Percentiles rank a stretch among this genome's conserved stretches.
Evolutionary conservation across 768 basidiomycete species (phyloP).

Genomic region (Lactarius tabidus): DNA sequence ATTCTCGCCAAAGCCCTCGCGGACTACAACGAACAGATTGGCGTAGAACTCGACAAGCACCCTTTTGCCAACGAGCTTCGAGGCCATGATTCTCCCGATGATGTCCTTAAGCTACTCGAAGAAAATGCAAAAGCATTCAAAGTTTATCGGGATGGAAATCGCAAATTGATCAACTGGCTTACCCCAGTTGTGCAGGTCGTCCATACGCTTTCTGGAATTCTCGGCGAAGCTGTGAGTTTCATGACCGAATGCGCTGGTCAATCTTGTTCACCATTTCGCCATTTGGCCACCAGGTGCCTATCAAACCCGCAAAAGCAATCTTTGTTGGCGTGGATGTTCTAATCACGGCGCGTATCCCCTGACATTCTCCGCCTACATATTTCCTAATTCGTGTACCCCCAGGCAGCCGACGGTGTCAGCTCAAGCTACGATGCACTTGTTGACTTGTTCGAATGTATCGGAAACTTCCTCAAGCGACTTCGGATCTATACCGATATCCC

Average conservation of each 20-base stretch:
- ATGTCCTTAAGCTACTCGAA: neutral
- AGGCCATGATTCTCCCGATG: neutral
- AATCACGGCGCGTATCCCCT: neutral
- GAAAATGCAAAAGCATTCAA: neutral
- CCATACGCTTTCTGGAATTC: too few relatives aligned
- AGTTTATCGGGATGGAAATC: neutral
- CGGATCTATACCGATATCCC: neutral
- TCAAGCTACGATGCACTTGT: neutral
- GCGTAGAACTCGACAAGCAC: neutral
- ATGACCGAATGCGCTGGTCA: neutral
- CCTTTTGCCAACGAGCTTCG: neutral
- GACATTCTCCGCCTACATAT: too few relatives aligned
- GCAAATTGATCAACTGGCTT: neutral
- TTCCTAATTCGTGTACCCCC: neutral
- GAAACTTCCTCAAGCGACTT: slow-evolving; percentile 1
- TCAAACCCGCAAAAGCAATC: neutral
- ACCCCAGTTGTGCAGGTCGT: too few relatives aligned
- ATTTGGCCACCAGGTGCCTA: neutral
- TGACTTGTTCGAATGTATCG: slow-evolving; percentile 4
- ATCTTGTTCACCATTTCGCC: neutral
- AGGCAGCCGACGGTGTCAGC: slow-evolving; percentile 1
- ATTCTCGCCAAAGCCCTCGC: neutral
- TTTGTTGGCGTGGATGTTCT: slow-evolving; percentile 3
- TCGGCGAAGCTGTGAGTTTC: neutral
- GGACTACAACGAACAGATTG: neutral